Base-by-base conservation (phyloP, 2,329 filamentous ascomycete species). In the Parafenestella ontariensis region DNA sequence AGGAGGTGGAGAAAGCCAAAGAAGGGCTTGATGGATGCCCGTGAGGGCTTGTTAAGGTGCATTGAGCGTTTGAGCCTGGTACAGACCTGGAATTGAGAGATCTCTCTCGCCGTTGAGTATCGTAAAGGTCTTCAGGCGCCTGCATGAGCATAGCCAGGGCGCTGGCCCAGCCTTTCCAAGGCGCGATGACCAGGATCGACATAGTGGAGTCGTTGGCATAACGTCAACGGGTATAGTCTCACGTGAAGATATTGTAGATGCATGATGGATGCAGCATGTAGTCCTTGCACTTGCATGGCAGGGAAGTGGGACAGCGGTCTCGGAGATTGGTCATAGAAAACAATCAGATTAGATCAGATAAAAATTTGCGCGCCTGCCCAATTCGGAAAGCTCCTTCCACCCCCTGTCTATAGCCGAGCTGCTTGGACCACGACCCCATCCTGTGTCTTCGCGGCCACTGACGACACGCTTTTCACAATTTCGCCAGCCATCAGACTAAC, bases 321-420 rank as follows among this genome's bases (percentile, higher is more conserved):
- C 39, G 44, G 47, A 46, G 23, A 42, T 26, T 26, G 9, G 24
- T 60, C 55, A 52, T 36, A 49, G 47, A 11, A 54, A 57, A n/a
- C n/a, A n/a, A 66, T 67, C 58, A 69, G 66, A 71, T 64, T 57
- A 21, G 48, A 69, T 69, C 61, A 68, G 69, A 72, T 73, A 69
- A 71, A 72, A 71, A 60, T 67, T 65, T 70, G 54, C 49, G 54
- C 49, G 26, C 40, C 24, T 49, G 29, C 46, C 33, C 39, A 13
- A 26, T 51, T 31, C 46, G 39, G 37, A 47, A 33, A 37, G 41
- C 23, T 23, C n/a, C 34, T 40, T 31, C 6, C n/a, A n/a, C n/a
- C 23, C 5, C n/a, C 34, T 21, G n/a, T n/a, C n/a, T 18, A 24
- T 36, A 44, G 29, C 33, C 42, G 52, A 75, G 50, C 74, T 74